phyloP scores from a whole-genome alignment of 371 early-diverging fungal genomes.

The Capillidium rhysosporum region DNA sequence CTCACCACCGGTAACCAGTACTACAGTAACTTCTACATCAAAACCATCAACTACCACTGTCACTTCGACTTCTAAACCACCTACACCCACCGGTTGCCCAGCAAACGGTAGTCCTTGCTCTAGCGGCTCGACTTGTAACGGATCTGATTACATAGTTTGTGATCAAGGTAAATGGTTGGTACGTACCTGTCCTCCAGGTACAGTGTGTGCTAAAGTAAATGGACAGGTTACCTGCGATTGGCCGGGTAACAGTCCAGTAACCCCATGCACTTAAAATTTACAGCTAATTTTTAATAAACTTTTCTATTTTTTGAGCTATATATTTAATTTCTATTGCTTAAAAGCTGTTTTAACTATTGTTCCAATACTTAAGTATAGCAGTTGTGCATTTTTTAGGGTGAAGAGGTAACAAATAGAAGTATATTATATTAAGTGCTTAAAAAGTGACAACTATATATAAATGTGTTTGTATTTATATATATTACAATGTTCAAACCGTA shows the following conservation, averaged over 20 bases:
- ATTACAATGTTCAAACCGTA: too few species aligned
- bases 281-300: too few species aligned
- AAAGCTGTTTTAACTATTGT: too few species aligned
- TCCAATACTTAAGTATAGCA: too few species aligned
- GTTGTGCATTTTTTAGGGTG: too few species aligned
- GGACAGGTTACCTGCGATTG: background rate
- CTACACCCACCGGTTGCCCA: background rate
- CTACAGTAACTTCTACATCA: background rate
- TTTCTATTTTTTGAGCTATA: too few species aligned
- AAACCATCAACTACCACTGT: background rate
- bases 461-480: too few species aligned
- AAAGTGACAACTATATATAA: too few species aligned
- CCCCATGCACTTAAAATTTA: background rate
- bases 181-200: background rate
- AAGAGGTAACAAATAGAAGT: too few species aligned
- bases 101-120: background rate
- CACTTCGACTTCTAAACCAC: background rate
- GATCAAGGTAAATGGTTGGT: conserved; percentile 4
- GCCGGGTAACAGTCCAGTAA: background rate
- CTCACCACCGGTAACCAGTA: too few species aligned
- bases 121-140: background rate
- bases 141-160: background rate
- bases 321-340: too few species aligned
- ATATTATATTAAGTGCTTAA: too few species aligned
- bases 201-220: background rate